Evolutionary conservation across 1,284 basidiomycete species (phyloP), one percentile per base, ranked within the genome.

Genomic region (Leccinum insolens): DNA sequence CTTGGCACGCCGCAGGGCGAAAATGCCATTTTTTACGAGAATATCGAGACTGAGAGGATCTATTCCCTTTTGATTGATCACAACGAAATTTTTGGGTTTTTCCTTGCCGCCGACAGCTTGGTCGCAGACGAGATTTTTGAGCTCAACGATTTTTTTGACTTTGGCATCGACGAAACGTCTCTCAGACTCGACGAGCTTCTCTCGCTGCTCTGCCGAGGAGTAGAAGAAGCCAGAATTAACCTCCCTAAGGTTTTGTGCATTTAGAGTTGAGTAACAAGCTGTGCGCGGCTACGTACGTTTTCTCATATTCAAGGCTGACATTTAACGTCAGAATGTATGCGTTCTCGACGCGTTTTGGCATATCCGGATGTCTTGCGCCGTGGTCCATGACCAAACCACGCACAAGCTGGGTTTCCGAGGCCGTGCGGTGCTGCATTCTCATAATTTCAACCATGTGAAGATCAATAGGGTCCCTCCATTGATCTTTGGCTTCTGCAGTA

Each of bases 191-290:
- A 99, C 96, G 14, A 99, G 91, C 84, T 99, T 99, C 82, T 99
- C 97, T 55, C 98, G 91, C 82, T 99, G 98, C 77, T 99, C 98
- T 14, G 98, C 94, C 2, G 95, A 96, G 4, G 96, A 98, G 83
- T 99, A 99, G 87, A 99, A 99, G 88, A 99, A 99, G 22, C 96
- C 91, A 61, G 98, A 99, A 85, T 99, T 99, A 79, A 99, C 95
- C 86, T 99, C 98, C 72, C 95, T 98, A 73, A 69, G 67, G 69
- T 63, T 71, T 61, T 68, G 60, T 75, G 66, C 76, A 66, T 71
- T 69, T 66, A 76, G 72, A 69, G 71, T 65, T 49, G 20, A 60
- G 49, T 73, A 62, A 69, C 69, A 65, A 55, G 52, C 52, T 55
- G 67, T 63, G 66, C 49, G 68, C 22, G 68, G 65, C 60, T 20